Base-by-base conservation (phyloP, 1,284 basidiomycete species). In the Tilletia indica region DNA sequence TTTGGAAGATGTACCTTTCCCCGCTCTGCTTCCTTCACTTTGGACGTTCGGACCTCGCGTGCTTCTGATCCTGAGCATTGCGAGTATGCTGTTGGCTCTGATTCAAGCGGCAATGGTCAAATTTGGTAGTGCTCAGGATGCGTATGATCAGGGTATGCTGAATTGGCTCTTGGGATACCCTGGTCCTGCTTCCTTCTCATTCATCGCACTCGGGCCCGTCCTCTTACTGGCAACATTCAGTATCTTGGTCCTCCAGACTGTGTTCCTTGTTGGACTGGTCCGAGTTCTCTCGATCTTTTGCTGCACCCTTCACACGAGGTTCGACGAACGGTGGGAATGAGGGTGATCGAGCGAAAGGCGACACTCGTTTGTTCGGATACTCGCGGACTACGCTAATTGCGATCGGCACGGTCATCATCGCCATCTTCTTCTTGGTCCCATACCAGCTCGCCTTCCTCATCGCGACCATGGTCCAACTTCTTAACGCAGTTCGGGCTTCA, bases 381-480 rank as follows among this genome's bases (percentile, higher is more conserved):
- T 64, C 61, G 36, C 31, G 61, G 14, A 64, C 72, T 68, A 36
- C 76, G 8, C 67, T 91, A 19, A 63, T 89, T 5, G 92, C 91
- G 0, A 88, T 92, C 81, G 78, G 79, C 4, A 68, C 90, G 16
- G 87, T 94, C n/a, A 87, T 90, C 61, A 73, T 89, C 12, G 85
- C 91, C 14, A 90, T 94, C 56, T 88, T 90, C 74, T 77, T 93
- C 38, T 86, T 93, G 71, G 87, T 96, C 25, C 94, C 95, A 0
- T 93, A 93, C 88, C 94, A 97, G 84, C 91, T 95, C 42, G 93
- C 91, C 1, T 94, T 92, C 82, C 87, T 96, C 16, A 89, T 92
- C 47, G 90, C 90, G 75, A 93, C 91, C 88, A 76, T 91, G 16
- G 88, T 93, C 54, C 92, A 94, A 74, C 86, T 93, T 64, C 70